Evolutionary conservation across 83 land plant species (phyloP).

Genomic region (Picea engelmannii): DNA sequence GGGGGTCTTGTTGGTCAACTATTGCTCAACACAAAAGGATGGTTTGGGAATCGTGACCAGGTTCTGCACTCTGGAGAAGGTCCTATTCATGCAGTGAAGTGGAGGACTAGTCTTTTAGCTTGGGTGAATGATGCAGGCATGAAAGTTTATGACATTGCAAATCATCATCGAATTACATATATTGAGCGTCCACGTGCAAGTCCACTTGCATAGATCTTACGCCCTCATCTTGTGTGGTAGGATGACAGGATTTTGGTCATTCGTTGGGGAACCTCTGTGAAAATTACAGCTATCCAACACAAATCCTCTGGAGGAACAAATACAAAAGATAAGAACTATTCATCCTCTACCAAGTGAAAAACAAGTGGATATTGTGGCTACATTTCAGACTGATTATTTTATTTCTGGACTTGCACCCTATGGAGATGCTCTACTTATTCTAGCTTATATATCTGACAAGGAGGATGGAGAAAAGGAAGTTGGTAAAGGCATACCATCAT

Average conservation of each 20-base stretch:
- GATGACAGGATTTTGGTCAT: conserved; percentile 89
- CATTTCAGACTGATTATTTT: conserved; percentile 81
- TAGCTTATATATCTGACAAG: conserved; percentile 86
- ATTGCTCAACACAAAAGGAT: conserved; percentile 72
- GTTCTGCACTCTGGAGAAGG: conserved; percentile 96
- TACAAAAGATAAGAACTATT: conserved; percentile 40
- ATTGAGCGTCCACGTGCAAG: conserved; percentile 84
- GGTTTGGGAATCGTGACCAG: conserved; percentile 90
- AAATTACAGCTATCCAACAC: conserved; percentile 76
- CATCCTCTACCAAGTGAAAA: conserved; percentile 56
- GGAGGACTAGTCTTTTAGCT: conserved; percentile 92
- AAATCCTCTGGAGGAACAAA: conserved; percentile 41
- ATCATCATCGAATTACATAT: conserved; percentile 86
- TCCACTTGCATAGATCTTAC: conserved; percentile 84
- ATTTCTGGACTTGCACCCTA: conserved; percentile 96
- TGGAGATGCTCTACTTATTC: conserved; percentile 89
- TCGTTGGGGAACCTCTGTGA: conserved; percentile 94
- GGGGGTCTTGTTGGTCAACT: conserved; percentile 98
- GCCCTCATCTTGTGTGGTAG: conserved; percentile 98
- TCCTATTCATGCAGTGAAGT: conserved; percentile 93
- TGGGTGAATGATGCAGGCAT: conserved; percentile 99
- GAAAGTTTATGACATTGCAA: conserved; percentile 89
- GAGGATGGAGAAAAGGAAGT: conserved; percentile 72
- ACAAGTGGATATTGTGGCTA: conserved; percentile 92
- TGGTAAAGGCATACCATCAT: conserved; percentile 53